Base-by-base conservation (phyloP, 2,329 filamentous ascomycete genomes). In the Beauveria varroae region DNA sequence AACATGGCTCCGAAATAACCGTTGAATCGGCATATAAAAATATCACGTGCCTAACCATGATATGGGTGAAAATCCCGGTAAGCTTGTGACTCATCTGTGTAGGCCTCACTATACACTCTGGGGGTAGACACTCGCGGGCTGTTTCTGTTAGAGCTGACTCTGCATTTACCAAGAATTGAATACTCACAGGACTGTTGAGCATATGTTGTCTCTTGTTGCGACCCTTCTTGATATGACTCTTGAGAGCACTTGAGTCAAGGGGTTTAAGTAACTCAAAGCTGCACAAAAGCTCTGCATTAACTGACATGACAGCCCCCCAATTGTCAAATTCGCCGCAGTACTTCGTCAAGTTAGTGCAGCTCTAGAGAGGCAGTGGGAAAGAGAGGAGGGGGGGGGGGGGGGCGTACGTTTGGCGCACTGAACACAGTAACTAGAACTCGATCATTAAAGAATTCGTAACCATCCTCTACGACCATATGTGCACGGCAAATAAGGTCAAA, bases 271-370 rank as follows among this genome's bases (percentile, higher is more conserved):
- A 81, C 76, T 99, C 95, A 71, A 99, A 99, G 72, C 93, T 97
- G 78, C 95, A 99, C 1, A 99, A 84, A 57, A 99, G 78, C 74
- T 98, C 95, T 16, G 85, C 86, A 1, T 92, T 97, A 24, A 99
- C 95, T 2, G 93, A 96, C 95, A 99, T 99, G 67, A 98, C 93
- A 16, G 95, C 95, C 22, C 95, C 95, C 91, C 95, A 98, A 66
- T 99, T 99, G 73, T 99, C 95, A 67, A 99, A 99, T 74, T 99
- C 95, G 67, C 95, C 95, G 69, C 95, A 99, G 71, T 99, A 98
- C 90, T 96, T 66, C 43, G 41, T 26, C 46, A 40, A n/a, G 68
- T 74, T 68, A 76, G 72, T 61, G 30, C 40, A 30, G 22, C 20
- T 26, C 22, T n/a, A n/a, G n/a, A 43, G 22, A 37, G 20, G 26